Base-by-base conservation (phyloP, 345 rosid genomes). In the Dimocarpus longan region DNA sequence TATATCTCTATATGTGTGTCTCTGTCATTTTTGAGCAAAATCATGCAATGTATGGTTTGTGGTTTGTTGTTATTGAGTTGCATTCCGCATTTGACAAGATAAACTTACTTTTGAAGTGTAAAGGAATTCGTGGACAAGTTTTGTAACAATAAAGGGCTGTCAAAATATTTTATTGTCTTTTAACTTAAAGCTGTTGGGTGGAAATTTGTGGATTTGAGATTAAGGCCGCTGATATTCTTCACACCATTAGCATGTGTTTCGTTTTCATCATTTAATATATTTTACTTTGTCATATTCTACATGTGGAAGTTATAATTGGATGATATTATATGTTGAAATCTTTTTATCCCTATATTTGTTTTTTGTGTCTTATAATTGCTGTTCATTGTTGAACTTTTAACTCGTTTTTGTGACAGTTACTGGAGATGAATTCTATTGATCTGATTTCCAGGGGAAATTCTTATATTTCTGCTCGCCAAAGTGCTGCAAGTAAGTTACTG, bases 391-490 rank as follows among this genome's bases (percentile, higher is more conserved):
- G 70, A 76, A 50, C 74, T 78, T 81, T 19, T 79, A 39, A 70
- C 68, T 54, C 83, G 56, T 82, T 24, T 81, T 13, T 84, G 50
- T 82, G 40, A 76, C 80, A 93, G 98, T 81, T 95, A 77, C 77
- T 91, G 86, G 88, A 81, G 80, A 80, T 90, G 37, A 88, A 85
- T 80, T 80, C 92, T 9, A 40, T 3, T 10, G 92, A 86, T 70
- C 82, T 92, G 81, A 89, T 91, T 78, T 80, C 85, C 48, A 74
- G 82, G 66, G 98, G 97, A 81, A 87, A 83, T 76, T 83, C 89
- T 0, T 75, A 82, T 81, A 82, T 81, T 62, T 84, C 89, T 21
- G 82, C 87, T 15, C 86, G 82, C 52, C 84, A 86, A 81, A 42
- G 28, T 76, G 85, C 87, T 75, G 98, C 97, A 43, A 85, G 75